Percentiles rank a stretch among this genome's conserved stretches.
These are phyloP conservation scores for Dactylonectria estremocensis DNA, from an alignment of 2,329 filamentous ascomycete genomes.

Conservation along the genomic window DNA sequence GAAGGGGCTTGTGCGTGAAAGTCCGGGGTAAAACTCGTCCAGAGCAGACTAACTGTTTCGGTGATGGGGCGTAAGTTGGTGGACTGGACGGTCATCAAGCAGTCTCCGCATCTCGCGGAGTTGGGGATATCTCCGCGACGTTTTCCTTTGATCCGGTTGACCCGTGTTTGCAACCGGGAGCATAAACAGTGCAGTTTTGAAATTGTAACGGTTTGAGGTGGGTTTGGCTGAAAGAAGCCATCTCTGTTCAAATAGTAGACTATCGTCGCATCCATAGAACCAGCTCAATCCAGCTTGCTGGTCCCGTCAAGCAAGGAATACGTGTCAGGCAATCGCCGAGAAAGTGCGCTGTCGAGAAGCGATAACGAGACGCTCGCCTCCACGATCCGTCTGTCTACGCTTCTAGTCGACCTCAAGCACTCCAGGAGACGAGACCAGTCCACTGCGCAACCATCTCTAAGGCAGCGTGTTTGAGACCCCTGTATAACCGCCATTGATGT, in stretches of 20 bases:
- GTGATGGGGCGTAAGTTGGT: background rate
- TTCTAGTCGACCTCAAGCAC: constrained; percentile 8
- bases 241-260: too few species aligned
- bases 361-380: constrained; percentile 13
- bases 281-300: background rate
- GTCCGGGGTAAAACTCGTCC: background rate
- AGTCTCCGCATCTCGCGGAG: constrained; percentile 12
- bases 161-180: constrained; percentile 3
- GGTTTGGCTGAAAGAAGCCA: constrained; percentile 3
- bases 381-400: constrained; percentile 6
- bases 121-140: constrained; percentile 7
- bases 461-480: constrained; percentile 7
- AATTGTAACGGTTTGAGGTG: constrained; percentile 13
- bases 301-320: constrained; percentile 7
- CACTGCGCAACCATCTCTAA: constrained; percentile 7
- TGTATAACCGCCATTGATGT: constrained; percentile 10
- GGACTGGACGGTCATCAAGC: background rate
- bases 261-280: too few species aligned
- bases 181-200: constrained; percentile 7
- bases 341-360: constrained; percentile 7
- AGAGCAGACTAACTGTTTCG: background rate
- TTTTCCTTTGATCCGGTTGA: background rate
- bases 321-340: constrained; percentile 1
- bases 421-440: constrained; percentile 12
- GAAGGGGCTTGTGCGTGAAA: background rate